A percentile compares a stretch with the other conserved stretches of the same genome.
These are phyloP conservation scores for Parasarocladium wereldwijsianum DNA, from an alignment of 2,329 filamentous ascomycete species.

Conservation along the genomic window DNA sequence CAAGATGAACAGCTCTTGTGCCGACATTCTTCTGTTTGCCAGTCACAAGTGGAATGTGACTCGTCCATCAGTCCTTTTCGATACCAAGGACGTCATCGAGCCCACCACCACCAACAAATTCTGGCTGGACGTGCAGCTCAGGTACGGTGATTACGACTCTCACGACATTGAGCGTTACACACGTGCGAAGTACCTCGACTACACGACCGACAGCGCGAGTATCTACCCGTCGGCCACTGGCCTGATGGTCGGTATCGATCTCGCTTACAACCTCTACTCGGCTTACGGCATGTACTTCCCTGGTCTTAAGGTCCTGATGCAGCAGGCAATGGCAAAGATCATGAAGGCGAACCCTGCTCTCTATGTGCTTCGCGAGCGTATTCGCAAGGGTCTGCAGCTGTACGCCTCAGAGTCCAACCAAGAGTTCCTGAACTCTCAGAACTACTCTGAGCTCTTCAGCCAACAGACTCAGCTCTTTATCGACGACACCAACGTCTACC, in stretches of 20 bases:
- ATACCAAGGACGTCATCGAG: conserved; percentile 92
- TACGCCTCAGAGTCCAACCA: conserved; percentile 98
- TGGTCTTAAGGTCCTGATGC: conserved; percentile 83
- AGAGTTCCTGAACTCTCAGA: conserved; percentile 97
- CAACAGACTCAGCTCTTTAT: conserved; percentile 99
- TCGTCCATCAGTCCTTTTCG: conserved; percentile 79
- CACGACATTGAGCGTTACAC: conserved; percentile 98
- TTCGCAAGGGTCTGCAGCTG: conserved; percentile 91
- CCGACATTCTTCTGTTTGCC: conserved; percentile 91
- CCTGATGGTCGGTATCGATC: conserved; percentile 92
- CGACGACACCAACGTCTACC: conserved; percentile 97
- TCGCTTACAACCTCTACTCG: conserved; percentile 96
- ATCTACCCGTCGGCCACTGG: conserved; percentile 96
- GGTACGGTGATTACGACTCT: conserved; percentile 96
- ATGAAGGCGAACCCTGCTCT: conserved; percentile 98
- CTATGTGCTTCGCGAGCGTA: conserved; percentile 93
- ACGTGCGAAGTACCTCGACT: conserved; percentile 94
- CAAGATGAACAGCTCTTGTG: conserved; percentile 99
- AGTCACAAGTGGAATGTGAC: conserved; percentile 99
- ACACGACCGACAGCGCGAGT: conserved; percentile 96
- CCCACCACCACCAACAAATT: conserved; percentile 96
- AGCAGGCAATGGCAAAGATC: conserved; percentile 98
- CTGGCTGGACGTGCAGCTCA: conserved; percentile 93
- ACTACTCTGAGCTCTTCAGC: conserved; percentile 98
- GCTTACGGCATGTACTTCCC: conserved; percentile 99